These are phyloP conservation scores for Geranium rotundifolium DNA, from an alignment of 345 rosid genomes.

Conservation along the genomic window DNA sequence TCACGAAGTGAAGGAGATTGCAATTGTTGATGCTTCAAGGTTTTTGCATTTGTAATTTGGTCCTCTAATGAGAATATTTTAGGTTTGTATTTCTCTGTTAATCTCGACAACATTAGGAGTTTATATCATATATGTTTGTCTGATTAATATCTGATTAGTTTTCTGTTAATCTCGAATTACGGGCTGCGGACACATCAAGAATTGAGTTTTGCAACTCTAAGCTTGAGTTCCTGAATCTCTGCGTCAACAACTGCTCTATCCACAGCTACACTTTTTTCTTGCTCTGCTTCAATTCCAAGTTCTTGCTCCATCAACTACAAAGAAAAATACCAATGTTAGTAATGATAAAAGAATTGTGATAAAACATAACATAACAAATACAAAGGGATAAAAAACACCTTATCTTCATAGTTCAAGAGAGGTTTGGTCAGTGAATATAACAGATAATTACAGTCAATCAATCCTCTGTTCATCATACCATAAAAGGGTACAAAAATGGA, in stretches of 20 bases:
- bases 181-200: no score
- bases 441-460: no score
- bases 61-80: not conserved
- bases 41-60: not conserved
- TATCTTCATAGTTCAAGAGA: not conserved
- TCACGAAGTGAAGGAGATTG: not conserved
- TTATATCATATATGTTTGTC: no score
- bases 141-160: no score
- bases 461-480: no score
- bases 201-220: not conserved
- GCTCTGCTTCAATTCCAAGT: not conserved
- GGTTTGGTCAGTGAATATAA: not conserved
- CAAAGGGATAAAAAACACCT: not conserved
- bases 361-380: not conserved
- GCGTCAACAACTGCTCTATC: not conserved
- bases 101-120: no score
- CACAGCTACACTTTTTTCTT: not conserved
- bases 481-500: no score
- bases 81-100: not conserved
- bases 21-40: not conserved
- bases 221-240: not conserved
- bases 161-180: no score
- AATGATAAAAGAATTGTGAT: no score
- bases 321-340: no score
- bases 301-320: not conserved